Evolutionary conservation across 2,329 filamentous ascomycete genomes (phyloP), one percentile per base, ranked within the genome.

Genomic region (Cephalotrichum gorgonifer): DNA sequence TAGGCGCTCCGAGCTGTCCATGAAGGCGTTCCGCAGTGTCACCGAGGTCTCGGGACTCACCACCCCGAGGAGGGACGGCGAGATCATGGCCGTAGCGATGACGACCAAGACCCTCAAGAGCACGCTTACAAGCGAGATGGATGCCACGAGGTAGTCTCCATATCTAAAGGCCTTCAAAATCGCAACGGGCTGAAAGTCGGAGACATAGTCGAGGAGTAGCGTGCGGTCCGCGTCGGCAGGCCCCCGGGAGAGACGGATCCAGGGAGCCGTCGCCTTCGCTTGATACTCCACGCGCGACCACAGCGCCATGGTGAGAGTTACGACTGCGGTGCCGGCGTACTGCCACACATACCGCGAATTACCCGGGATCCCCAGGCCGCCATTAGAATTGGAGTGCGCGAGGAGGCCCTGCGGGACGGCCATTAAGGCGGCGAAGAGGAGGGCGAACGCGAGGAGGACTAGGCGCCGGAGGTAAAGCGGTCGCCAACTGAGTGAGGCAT

Each of bases 261-360:
- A 70, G 1, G 67, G 67, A 30, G 67, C 66, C 1, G 58, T 55
- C 9, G 57, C 53, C 38, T 64, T 64, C n/a, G 63, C 57, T 50
- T 70, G 67, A 48, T 63, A 66, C 44, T 70, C 67, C 9, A 66
- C 64, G 15, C 66, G 58, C 9, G 53, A 54, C 65, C 67, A 70
- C 8, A 61, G 31, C 12, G 58, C 60, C 4, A 63, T 61, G 15
- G 65, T 52, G 0, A 65, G 46, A 4, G 59, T 59, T 43, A 68
- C 55, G 12, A 69, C 49, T 9, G 62, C 57, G 0, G 63, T 61
- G 2, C 62, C 61, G 12, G 58, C 60, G 47, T 66, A 65, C 45
- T 66, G 62, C 61, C 65, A 69, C 25, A 67, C 46, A 30, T 67
- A 67, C 27, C 64, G 60, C 7, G 59, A 54, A 15, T 52, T 53